Evolutionary conservation across 2,329 filamentous ascomycete species (phyloP), one percentile per base, ranked within the genome.

Genomic region (Pseudogymnoascus sp.): DNA sequence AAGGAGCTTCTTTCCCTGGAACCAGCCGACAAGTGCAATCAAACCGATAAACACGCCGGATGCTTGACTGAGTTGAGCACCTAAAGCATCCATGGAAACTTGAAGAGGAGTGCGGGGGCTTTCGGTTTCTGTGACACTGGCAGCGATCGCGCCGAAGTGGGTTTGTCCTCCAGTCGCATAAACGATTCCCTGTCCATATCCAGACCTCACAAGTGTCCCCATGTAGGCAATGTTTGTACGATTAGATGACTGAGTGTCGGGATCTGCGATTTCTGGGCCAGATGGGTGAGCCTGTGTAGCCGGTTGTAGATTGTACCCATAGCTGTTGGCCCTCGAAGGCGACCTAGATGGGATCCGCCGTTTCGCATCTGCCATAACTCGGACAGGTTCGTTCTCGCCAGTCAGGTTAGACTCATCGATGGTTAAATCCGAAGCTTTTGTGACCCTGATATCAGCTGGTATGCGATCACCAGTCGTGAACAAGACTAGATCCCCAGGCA

Each of bases 371-470:
- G 88, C 80, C 10, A 85, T 86, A 73, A 99, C 91, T 57, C 85
- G 81, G 5, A 98, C 91, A 4, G 95, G 93, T 71, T 98, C 92
- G 66, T 96, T 98, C 76, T 99, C 95, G 65, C 95, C 95, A 0
- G 95, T 99, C 65, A 99, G 78, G 73, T 99, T 99, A 11, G 95
- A 98, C 71, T 95, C 93, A 74, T 99, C 96, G 68, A 99, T 96
- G 45, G 92, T 91, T 62, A 99, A 80, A 74, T 98, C 92, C 7
- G 90, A 86, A 10, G 93, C 90, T 73, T 91, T 89, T 6, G 92
- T 98, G 62, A 99, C 96, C 51, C 95, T 89, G 70, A 99, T 90
- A 73, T 99, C 95, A 64, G 95, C 95, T 5, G 95, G 95, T 69
- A 99, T 96, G 62, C 96, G 90, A 77, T 99, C 95, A 65, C 95